A percentile compares a stretch with the other conserved stretches of the same genome.
Evolutionary conservation across 192 early-diverging fungal genomes (phyloP).

Genomic region (Umbelopsis isabellina): DNA sequence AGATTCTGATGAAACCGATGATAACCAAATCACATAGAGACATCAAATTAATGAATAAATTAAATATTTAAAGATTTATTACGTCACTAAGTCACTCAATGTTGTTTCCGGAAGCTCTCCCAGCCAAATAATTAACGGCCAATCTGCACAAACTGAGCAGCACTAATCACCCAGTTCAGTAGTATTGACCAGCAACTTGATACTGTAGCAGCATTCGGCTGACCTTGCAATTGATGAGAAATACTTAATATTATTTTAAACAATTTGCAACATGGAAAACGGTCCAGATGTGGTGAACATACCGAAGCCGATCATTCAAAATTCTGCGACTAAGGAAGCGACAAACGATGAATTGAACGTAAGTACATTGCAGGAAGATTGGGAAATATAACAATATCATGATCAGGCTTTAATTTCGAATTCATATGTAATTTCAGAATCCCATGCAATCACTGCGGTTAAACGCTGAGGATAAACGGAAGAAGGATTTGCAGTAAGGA

Average conservation of each 20-base stretch:
- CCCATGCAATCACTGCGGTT: slow-evolving; percentile 19
- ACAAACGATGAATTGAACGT: slow-evolving; percentile 6
- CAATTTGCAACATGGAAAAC: slow-evolving; percentile 18
- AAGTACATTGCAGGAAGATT: neutral
- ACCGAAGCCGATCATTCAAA: neutral
- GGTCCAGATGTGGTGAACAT: slow-evolving; percentile 9
- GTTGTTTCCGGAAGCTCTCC: neutral
- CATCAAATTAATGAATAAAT: neutral
- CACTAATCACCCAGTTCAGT: neutral
- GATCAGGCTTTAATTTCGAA: neutral
- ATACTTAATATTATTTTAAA: neutral
- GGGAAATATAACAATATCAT: neutral
- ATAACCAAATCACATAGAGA: neutral
- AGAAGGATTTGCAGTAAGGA: neutral
- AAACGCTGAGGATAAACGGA: slow-evolving; percentile 23
- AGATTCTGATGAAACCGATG: slow-evolving; percentile 43
- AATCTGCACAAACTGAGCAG: slow-evolving; percentile 7
- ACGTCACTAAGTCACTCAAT: neutral
- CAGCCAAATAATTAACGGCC: neutral
- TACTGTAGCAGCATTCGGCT: slow-evolving; percentile 10
- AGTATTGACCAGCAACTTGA: neutral
- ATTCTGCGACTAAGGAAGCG: neutral
- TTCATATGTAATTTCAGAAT: neutral
- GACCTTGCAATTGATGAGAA: slow-evolving; percentile 20
- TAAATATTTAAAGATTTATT: neutral